phyloP scores from a whole-genome alignment of 2,329 filamentous ascomycete species.

The Colletotrichum euphorbiae region DNA sequence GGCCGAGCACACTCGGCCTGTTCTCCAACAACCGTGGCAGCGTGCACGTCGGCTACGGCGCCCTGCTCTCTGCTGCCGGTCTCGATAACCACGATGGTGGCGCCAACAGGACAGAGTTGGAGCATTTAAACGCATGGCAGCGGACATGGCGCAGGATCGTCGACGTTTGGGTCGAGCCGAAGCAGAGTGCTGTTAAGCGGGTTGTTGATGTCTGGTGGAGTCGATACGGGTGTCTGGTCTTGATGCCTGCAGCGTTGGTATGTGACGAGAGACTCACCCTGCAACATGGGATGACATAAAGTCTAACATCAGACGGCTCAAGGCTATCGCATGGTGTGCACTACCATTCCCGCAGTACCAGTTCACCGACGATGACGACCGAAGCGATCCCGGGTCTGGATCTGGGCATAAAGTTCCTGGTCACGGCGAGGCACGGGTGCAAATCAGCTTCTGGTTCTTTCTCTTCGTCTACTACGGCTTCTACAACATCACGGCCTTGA shows the following conservation, averaged over 20 bases:
- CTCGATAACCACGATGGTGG: slow-evolving; percentile 48
- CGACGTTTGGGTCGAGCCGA: slow-evolving; percentile 72
- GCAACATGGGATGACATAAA: slow-evolving; percentile 27
- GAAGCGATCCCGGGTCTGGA: slow-evolving; percentile 44
- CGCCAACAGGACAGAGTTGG: slow-evolving; percentile 48
- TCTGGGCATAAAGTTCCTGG: slow-evolving; percentile 62
- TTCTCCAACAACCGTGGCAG: slow-evolving; percentile 56
- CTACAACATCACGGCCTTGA: slow-evolving; percentile 74
- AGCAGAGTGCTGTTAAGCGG: slow-evolving; percentile 67
- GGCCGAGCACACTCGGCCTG: slow-evolving; percentile 48
- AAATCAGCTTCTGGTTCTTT: slow-evolving; percentile 79
- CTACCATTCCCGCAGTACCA: slow-evolving; percentile 74
- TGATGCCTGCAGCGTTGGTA: slow-evolving; percentile 71
- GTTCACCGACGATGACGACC: slow-evolving; percentile 56
- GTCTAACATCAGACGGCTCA: slow-evolving; percentile 4
- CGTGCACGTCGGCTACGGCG: slow-evolving; percentile 68
- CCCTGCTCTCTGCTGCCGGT: slow-evolving; percentile 58
- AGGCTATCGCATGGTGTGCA: slow-evolving; percentile 74
- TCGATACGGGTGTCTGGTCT: slow-evolving; percentile 69
- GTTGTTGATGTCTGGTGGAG: slow-evolving; percentile 73
- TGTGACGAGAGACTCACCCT: slow-evolving; percentile 44
- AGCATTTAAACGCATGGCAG: slow-evolving; percentile 50
- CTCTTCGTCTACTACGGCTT: slow-evolving; percentile 77
- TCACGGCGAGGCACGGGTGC: slow-evolving; percentile 72
- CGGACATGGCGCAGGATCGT: slow-evolving; percentile 52